Percentiles rank a stretch among this genome's conserved stretches.
Conservation (phyloP, 352 stramenopile species). For the Pythium phragmitis region DNA sequence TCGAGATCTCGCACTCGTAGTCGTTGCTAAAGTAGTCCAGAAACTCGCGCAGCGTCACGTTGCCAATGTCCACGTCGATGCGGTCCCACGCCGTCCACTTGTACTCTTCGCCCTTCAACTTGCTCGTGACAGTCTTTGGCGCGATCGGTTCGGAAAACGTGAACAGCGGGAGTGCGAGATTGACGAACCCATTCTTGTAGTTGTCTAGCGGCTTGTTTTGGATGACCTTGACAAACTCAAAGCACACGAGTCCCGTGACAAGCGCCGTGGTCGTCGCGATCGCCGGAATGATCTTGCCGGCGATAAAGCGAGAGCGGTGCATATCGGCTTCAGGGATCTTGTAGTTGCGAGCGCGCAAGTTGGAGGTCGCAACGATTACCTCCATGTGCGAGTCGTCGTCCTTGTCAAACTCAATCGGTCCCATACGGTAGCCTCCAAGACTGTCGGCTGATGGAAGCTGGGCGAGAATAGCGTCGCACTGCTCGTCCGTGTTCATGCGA, state of each 20-base stretch:
- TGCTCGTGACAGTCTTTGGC: conserved; percentile 91
- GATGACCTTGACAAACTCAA: conserved; percentile 98
- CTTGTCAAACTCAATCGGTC: conserved; percentile 98
- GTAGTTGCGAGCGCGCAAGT: conserved; percentile 97
- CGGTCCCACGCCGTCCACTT: conserved; percentile 98
- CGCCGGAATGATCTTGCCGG: conserved; percentile 99
- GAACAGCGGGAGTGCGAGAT: conserved; percentile 98
- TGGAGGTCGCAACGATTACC: conserved; percentile 96
- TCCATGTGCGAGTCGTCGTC: conserved; percentile 98
- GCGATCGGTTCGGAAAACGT: conserved; percentile 96
- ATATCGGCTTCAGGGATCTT: conserved; percentile 97
- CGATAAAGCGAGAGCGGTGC: conserved; percentile 98
- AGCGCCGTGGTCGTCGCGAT: conserved; percentile 99
- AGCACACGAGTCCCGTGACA: conserved; percentile 97
- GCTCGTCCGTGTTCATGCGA: conserved; percentile 73
- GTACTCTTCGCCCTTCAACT: conserved; percentile 95
- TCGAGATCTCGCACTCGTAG: conserved; percentile 97
- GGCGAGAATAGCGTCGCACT: conserved; percentile 73
- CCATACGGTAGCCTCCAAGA: conserved; percentile 90
- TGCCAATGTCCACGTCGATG: conserved; percentile 93
- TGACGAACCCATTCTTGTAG: conserved; percentile 99
- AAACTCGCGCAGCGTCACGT: conserved; percentile 96
- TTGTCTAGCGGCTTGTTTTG: conserved; percentile 90
- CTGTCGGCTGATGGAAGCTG: conserved; percentile 80
- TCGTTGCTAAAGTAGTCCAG: conserved; percentile 94